These are phyloP conservation scores for Microcos paniculata DNA, from an alignment of 345 rosid species.

Conservation along the genomic window DNA sequence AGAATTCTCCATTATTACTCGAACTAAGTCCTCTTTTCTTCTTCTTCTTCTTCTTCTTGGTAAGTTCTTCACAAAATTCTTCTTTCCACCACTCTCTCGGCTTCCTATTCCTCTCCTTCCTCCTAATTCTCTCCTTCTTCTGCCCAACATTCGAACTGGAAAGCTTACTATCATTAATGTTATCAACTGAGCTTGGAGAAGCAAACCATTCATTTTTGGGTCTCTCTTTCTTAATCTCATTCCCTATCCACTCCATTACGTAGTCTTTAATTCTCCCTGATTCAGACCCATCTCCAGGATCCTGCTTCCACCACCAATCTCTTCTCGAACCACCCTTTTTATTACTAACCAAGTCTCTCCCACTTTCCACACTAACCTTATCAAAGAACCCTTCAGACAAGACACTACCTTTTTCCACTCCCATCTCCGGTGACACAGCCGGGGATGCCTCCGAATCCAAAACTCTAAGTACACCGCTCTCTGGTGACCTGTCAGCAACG, in stretches of 20 bases:
- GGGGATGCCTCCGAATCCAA: constrained; percentile 44
- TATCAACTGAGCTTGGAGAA: constrained; percentile 30
- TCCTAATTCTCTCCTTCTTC: constrained; percentile 43
- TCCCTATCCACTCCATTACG: constrained; percentile 83
- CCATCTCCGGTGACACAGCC: constrained; percentile 40
- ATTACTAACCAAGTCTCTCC: constrained; percentile 32
- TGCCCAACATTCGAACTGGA: constrained; percentile 33
- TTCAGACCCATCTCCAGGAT: constrained; percentile 52
- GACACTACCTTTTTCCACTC: constrained; percentile 43
- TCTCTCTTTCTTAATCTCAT: constrained; percentile 69
- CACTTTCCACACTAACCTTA: constrained; percentile 43
- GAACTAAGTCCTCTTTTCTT: constrained; percentile 44
- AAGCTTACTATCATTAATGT: constrained; percentile 15
- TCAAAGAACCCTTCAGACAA: constrained; percentile 45
- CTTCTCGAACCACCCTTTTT: constrained; percentile 47
- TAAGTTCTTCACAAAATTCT: constrained; percentile 77
- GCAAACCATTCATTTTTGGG: constrained; percentile 50
- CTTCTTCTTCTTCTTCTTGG: constrained; percentile 56
- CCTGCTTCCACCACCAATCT: constrained; percentile 87
- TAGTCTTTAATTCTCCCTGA: constrained; percentile 78
- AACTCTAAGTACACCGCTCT: constrained; percentile 41
- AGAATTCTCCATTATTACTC: constrained; percentile 46
- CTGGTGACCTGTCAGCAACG: constrained; percentile 47
- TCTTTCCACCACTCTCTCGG: constrained; percentile 92
- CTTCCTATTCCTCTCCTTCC: constrained; percentile 53